Conservation (phyloP, 768 basidiomycete genomes). For the Termitomyces sp. region DNA sequence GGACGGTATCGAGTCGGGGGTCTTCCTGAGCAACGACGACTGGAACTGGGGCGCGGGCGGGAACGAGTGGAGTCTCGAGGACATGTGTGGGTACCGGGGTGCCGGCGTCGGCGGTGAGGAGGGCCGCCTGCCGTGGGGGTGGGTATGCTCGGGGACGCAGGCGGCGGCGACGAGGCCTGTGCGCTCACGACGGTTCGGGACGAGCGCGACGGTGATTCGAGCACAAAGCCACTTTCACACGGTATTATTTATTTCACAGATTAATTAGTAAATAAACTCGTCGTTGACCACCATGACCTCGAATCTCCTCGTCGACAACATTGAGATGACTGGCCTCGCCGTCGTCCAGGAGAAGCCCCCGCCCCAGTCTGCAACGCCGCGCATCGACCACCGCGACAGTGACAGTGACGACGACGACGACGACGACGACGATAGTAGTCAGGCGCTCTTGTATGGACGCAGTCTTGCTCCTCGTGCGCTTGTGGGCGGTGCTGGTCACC, state of each 20-base stretch:
- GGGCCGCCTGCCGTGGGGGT: too few relatives aligned
- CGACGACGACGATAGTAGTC: slow-evolving; percentile 29
- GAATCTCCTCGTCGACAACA: slow-evolving; percentile 21
- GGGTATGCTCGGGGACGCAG: neutral
- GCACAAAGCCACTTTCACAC: slow-evolving; percentile 7
- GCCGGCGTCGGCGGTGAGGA: neutral
- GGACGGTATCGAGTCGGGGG: slow-evolving; percentile 61
- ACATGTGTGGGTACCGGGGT: slow-evolving; percentile 36
- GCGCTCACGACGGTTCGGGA: too few relatives aligned
- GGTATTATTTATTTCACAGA: slow-evolving; percentile 7
- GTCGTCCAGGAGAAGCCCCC: slow-evolving; percentile 13
- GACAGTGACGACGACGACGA: slow-evolving; percentile 28
- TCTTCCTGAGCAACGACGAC: slow-evolving; percentile 57
- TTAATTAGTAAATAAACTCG: slow-evolving; percentile 10
- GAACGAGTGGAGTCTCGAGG: slow-evolving; percentile 52
- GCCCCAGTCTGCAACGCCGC: neutral
- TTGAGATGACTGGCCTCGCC: slow-evolving; percentile 29
- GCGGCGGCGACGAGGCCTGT: neutral
- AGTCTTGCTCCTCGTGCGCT: slow-evolving; percentile 20
- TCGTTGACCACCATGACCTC: neutral
- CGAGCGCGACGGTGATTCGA: too few relatives aligned
- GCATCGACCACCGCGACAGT: neutral
- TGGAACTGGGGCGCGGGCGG: slow-evolving; percentile 40
- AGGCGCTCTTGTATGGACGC: slow-evolving; percentile 33
- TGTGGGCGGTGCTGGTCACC: slow-evolving; percentile 9